Percentiles rank a stretch among this genome's conserved stretches.
phyloP scores from a whole-genome alignment of 257 asterid genomes.

The Solanum dulcamara region DNA sequence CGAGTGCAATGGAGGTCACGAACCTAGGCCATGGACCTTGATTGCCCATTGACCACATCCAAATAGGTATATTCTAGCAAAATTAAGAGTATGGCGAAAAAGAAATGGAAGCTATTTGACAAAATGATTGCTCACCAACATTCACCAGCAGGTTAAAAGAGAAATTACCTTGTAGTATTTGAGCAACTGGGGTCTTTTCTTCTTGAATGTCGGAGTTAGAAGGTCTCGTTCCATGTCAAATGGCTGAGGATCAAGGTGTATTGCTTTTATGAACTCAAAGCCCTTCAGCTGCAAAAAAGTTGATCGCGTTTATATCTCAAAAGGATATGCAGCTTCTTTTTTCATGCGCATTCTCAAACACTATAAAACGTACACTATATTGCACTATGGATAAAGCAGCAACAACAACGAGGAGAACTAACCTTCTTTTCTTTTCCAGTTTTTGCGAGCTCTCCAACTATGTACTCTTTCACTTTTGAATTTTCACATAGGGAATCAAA shows the following conservation, averaged over 20 bases:
- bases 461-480: constrained; percentile 45
- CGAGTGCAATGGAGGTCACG: not conserved
- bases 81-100: not conserved
- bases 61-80: not conserved
- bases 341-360: not conserved
- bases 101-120: not conserved
- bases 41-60: not conserved
- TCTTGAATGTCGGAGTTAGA: constrained; percentile 88
- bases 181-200: constrained; percentile 83
- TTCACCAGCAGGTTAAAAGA: not conserved
- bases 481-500: constrained; percentile 54
- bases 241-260: constrained; percentile 89
- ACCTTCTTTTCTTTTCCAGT: constrained; percentile 79
- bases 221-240: constrained; percentile 94
- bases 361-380: not conserved
- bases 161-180: constrained; percentile 71
- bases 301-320: not conserved
- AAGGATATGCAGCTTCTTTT: not conserved
- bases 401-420: not conserved
- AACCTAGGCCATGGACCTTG: not conserved
- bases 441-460: constrained; percentile 61
- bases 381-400: not conserved
- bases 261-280: constrained; percentile 65
- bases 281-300: constrained; percentile 71
- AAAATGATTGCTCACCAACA: not conserved